Evolutionary conservation across 495 filamentous ascomycete genomes (phyloP), one percentile per base, ranked within the genome.

Genomic region (Podospora pseudoanserina): DNA sequence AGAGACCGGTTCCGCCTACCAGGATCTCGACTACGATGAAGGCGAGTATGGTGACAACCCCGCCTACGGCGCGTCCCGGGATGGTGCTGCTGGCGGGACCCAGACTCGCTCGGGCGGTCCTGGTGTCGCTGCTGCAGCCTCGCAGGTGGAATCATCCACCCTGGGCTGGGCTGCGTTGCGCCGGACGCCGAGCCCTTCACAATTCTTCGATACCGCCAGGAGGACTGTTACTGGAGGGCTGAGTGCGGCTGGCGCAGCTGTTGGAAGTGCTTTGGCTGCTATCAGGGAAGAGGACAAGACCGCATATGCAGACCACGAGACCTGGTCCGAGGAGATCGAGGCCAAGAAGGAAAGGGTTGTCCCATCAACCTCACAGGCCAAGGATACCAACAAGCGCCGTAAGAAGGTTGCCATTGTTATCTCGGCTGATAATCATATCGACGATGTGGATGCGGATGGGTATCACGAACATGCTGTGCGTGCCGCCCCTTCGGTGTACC

Each of bases 151-250:
- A 80, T 86, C 62, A 82, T 89, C 78, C 79, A 86, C 58, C 71
- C 71, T 70, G 58, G 86, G 87, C 70, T 88, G 94, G 80, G 88
- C 94, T 71, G 84, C 91, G n/a, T 80, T 96, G 75, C 87, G 91
- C 72, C 87, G 93, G 64, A 95, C 93, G 5, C 92, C 94, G 11
- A 96, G 92, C 73, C 94, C 94, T 28, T 92, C 96, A 74, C 91
- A 96, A 78, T 85, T 96, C 68, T 86, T 94, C 69, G 91, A 94
- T 74, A 88, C 85, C 34, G 92, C 92, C 1, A 88, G 87, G 74
- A 89, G 88, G 76, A 89, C 85, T 63, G 89, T 96, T 26, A 87
- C 85, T 0, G 92, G 92, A 13, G 90, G 93, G 0, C 81, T 97
- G 67, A 90, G 91, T 9, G 93, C 93, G 28, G 92, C 92, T n/a